Base-by-base conservation (phyloP, 1,284 basidiomycete species). In the Peniophora sp. region DNA sequence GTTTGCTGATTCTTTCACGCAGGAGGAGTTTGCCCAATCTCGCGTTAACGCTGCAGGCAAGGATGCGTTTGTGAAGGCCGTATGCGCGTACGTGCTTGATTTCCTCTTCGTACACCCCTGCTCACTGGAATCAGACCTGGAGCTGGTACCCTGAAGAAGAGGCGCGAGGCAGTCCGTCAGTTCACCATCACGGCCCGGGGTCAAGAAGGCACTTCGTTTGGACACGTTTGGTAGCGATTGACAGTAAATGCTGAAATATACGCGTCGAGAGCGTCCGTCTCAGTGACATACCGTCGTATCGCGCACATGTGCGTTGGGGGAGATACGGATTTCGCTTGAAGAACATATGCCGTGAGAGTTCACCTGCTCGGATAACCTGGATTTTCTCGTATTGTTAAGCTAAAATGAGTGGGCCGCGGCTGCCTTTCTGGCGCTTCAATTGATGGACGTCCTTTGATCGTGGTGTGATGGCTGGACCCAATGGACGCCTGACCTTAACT, bases 111-210 rank as follows among this genome's bases (percentile, higher is more conserved):
- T n/a, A 19, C 32, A 22, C 23, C 14, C 8, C 36, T 48, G 27
- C 19, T 48, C 16, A 45, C 52, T 48, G 44, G 27, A 41, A 49
- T 44, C 49, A 32, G 39, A 32, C n/a, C 17, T 39, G 32, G 53
- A 48, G 10, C 50, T 85, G 84, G 82, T 50, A 81, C 81, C n/a
- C 64, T 78, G 19, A 83, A 80, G 61, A 74, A 70, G 54, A 85
- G 78, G 16, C 71, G 81, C 54, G 87, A 89, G 24, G 86, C 87
- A 0, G 85, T 85, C 2, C 81, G 87, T 53, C 83, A 89, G 55
- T 89, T 90, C 61, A 79, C 80, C 2, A 70, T 89, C 0, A 72
- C 89, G 19, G 84, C 85, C 8, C 70, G 88, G 61, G 88, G 88
- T 6, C 65, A 90, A 44, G 85, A 89, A 58, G 85, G 84, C 1